Evolutionary conservation across 768 basidiomycete genomes (phyloP), one percentile per base, ranked within the genome.

Genomic region (Megacollybia marginata): DNA sequence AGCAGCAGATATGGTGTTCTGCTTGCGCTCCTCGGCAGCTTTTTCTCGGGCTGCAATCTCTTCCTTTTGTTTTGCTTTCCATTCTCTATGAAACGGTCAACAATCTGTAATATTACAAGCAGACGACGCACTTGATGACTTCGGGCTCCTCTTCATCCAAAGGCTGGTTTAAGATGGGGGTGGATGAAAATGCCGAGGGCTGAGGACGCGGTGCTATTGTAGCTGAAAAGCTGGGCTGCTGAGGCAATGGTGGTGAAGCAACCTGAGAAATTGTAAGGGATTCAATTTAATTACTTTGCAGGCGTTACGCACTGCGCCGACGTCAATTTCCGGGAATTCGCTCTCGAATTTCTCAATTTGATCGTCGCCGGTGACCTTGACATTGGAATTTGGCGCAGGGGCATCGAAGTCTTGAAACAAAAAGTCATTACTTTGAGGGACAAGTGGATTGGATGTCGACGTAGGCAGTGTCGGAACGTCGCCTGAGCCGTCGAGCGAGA

Each of bases 1-100:
- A 16, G 94, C 94, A 62, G 82, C 88, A 43, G 76, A 73, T 56
- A 93, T 83, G 32, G 83, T 89, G 55, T 92, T 91, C 57, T 90
- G 84, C 57, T 86, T 83, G 62, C 80, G 84, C 32, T 71, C 73
- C 62, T 82, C 81, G 33, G 90, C 85, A 23, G 74, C 80, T 57
- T 88, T 89, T 64, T 97, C 94, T 49, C 95, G 83, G 36, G 74
- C 74, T 55, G 73, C 78, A 53, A 97, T 93, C 61, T 93, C 92
- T 20, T 75, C 83, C 20, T 80, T 82, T 60, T 96, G 94, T 59
- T 80, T 82, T 62, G 83, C 87, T 43, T 89, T 82, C 95, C 95
- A 97, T 60, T 83, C 72, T 62, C 90, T 94, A 62, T 11, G 23
- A 33, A 32, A 15, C 51, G 42, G 50, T 50, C 23, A 36, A 8